Conservation (phyloP, 1,139 yeast genomes). For the Debaryomycetaceae sp. region DNA sequence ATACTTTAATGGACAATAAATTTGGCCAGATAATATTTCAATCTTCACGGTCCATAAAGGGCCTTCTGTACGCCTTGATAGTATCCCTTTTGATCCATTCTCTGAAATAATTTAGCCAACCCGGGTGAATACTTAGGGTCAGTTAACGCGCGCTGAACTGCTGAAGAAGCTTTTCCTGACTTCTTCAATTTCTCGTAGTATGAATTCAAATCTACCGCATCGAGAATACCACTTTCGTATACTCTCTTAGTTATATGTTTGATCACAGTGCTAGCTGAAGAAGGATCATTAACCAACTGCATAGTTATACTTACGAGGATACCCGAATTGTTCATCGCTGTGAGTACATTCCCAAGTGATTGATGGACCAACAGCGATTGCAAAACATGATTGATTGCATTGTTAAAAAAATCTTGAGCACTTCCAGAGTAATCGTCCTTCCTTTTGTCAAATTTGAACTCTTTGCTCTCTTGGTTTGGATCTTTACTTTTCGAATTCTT, state of each 20-base stretch:
- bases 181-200: conserved; percentile 24
- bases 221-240: conserved; percentile 33
- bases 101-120: conserved; percentile 29
- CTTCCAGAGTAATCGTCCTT: conserved; percentile 26
- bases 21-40: neutral
- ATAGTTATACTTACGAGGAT: conserved; percentile 28
- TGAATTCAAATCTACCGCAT: conserved; percentile 23
- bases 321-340: conserved; percentile 32
- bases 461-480: conserved; percentile 11
- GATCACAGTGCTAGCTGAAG: conserved; percentile 21
- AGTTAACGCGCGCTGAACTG: conserved; percentile 25
- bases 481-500: conserved; percentile 23
- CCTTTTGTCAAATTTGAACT: conserved; percentile 11
- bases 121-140: conserved; percentile 31
- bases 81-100: conserved; percentile 32
- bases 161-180: conserved; percentile 18
- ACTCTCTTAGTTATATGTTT: conserved; percentile 23
- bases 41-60: conserved; percentile 25
- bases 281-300: conserved; percentile 22
- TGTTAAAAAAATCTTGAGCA: conserved; percentile 30
- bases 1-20: neutral
- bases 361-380: conserved; percentile 22
- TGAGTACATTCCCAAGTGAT: conserved; percentile 23
- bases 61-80: conserved; percentile 30
- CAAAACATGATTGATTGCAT: conserved; percentile 27